phyloP scores from a whole-genome alignment of 2,329 filamentous ascomycete genomes.

The Beauveria caledonica region DNA sequence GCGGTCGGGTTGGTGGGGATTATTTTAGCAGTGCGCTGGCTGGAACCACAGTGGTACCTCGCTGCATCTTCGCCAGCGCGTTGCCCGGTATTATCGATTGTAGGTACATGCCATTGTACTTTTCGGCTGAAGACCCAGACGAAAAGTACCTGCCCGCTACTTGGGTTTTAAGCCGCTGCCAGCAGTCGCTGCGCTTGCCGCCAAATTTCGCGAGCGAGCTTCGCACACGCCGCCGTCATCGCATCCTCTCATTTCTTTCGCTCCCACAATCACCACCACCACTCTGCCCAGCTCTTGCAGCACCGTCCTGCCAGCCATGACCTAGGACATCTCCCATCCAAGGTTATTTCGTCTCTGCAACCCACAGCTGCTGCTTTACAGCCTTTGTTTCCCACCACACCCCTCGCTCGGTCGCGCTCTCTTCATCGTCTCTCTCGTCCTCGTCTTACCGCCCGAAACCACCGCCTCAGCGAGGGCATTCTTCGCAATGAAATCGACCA shows the following conservation, averaged over 20 bases:
- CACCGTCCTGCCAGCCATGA: constrained; percentile 14
- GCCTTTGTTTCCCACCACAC: background rate
- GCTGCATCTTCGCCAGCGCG: background rate
- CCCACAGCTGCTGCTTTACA: background rate
- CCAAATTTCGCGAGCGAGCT: constrained; percentile 11
- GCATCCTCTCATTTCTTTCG: constrained; percentile 8
- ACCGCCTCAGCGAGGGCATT: constrained; percentile 10
- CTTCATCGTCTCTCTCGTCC: background rate
- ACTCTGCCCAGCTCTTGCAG: background rate
- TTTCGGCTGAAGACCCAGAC: too few species aligned
- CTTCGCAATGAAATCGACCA: constrained; percentile 47
- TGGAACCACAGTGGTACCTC: background rate
- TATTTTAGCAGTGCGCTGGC: background rate
- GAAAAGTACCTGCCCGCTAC: background rate
- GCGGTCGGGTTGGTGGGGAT: background rate
- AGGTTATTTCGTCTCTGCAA: constrained; percentile 11
- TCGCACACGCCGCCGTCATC: constrained; percentile 9
- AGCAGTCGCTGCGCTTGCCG: constrained; percentile 1
- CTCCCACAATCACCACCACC: constrained; percentile 1
- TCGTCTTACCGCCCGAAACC: constrained; percentile 4
- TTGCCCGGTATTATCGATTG: background rate
- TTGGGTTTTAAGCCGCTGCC: background rate
- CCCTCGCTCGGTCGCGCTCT: constrained; percentile 13
- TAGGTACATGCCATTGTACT: background rate
- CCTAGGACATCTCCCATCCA: constrained; percentile 14